Conservation (phyloP, 2,329 filamentous ascomycete species). For the Fusarium continuum region DNA sequence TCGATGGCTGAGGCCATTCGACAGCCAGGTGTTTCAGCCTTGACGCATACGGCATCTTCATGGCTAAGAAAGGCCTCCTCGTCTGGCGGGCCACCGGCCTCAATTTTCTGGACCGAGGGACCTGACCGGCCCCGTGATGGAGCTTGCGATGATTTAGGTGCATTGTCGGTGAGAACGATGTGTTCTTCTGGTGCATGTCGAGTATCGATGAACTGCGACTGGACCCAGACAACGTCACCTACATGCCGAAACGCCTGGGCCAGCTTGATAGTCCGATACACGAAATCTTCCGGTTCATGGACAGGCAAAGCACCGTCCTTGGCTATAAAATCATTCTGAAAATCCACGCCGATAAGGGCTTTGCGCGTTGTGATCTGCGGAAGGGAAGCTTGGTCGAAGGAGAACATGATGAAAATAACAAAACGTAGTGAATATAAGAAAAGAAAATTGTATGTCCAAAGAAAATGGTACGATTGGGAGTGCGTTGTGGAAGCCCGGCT, state of each 20-base stretch:
- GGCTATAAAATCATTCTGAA: constrained; percentile 89
- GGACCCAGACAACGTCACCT: constrained; percentile 83
- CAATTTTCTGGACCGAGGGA: constrained; percentile 14
- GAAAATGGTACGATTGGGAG: not conserved
- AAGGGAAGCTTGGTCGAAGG: constrained; percentile 64
- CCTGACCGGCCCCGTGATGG: constrained; percentile 25
- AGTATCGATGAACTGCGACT: constrained; percentile 74
- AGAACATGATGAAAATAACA: constrained; percentile 55
- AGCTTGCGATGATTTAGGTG: constrained; percentile 16
- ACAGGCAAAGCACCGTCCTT: constrained; percentile 74
- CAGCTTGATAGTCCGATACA: constrained; percentile 72
- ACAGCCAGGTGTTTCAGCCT: constrained; percentile 55
- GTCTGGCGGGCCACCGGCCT: constrained; percentile 35
- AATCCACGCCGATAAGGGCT: constrained; percentile 83
- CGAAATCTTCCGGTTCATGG: constrained; percentile 68
- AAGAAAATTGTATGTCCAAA: not conserved
- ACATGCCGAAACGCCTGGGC: constrained; percentile 77
- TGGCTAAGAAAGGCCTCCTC: constrained; percentile 60
- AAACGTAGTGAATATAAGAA: not conserved
- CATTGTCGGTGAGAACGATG: constrained; percentile 56
- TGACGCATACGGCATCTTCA: constrained; percentile 54
- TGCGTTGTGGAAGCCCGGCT: not conserved
- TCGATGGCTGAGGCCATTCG: constrained; percentile 57
- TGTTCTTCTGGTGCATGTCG: constrained; percentile 65
- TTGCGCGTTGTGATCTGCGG: constrained; percentile 67